These are phyloP conservation scores for Trichoderma brevicompactum DNA, from an alignment of 2,329 filamentous ascomycete genomes.

Conservation along the genomic window DNA sequence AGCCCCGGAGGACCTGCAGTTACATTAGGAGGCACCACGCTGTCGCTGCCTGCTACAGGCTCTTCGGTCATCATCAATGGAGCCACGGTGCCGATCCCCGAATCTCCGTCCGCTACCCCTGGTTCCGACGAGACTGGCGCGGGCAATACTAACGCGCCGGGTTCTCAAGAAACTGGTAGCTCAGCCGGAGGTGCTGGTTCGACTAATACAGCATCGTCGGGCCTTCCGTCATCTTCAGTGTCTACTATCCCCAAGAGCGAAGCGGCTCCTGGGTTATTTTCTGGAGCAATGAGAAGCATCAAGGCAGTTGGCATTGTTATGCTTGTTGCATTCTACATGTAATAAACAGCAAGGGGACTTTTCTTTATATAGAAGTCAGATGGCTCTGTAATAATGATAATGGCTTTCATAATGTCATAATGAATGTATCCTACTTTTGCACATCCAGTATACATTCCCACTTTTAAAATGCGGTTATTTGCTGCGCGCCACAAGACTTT, in stretches of 20 bases:
- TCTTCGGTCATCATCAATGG: conserved; percentile 9
- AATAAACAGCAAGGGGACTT: not conserved
- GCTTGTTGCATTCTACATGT: conserved; percentile 21
- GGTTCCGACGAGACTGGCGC: not conserved
- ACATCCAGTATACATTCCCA: too few species aligned
- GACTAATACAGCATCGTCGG: conserved; percentile 10
- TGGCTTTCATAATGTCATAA: not conserved
- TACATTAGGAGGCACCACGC: conserved; percentile 14
- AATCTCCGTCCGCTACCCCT: not conserved
- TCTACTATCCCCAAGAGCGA: not conserved
- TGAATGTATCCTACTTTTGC: too few species aligned
- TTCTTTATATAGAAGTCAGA: not conserved
- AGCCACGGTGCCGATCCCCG: conserved; percentile 3
- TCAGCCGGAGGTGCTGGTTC: not conserved
- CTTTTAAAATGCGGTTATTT: not conserved
- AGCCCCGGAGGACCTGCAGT: conserved; percentile 21
- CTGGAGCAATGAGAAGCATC: conserved; percentile 7
- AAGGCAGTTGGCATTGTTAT: conserved; percentile 1
- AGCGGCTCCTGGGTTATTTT: not conserved
- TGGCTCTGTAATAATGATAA: conserved; percentile 20
- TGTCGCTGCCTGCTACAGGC: conserved; percentile 21
- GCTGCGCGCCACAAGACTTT: not conserved
- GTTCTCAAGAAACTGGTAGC: not conserved
- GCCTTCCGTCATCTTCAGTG: not conserved
- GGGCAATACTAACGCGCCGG: not conserved